Evolutionary conservation across 345 rosid species (phyloP).

Genomic region (Noccaea bulbosa): DNA sequence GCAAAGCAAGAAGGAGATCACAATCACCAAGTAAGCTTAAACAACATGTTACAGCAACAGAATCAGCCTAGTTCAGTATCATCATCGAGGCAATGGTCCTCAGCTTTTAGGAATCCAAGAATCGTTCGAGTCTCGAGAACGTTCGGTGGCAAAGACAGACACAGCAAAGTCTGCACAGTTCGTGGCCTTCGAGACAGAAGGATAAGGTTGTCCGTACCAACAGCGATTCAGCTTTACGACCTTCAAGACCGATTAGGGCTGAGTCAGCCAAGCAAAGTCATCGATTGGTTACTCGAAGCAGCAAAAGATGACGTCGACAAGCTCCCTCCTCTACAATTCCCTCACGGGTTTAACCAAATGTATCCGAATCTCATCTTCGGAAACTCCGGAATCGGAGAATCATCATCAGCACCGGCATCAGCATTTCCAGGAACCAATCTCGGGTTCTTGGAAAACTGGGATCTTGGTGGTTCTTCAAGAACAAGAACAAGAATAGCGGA

Average conservation of each 20-base stretch:
- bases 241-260: constrained; percentile 89
- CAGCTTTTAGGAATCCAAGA: constrained; percentile 89
- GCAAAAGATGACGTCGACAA: constrained; percentile 76
- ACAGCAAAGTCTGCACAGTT: constrained; percentile 91
- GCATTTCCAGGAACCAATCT: constrained; percentile 41
- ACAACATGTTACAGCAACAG: constrained; percentile 39
- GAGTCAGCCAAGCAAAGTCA: constrained; percentile 89
- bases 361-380: constrained; percentile 56
- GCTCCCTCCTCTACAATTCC: constrained; percentile 86
- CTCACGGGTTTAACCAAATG: constrained; percentile 71
- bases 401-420: constrained; percentile 37
- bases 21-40: constrained; percentile 35
- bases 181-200: constrained; percentile 89
- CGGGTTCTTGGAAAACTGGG: constrained; percentile 51
- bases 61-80: constrained; percentile 39
- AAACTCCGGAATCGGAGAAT: constrained; percentile 35
- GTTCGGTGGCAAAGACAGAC: constrained; percentile 97
- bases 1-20: constrained; percentile 65
- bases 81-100: constrained; percentile 72
- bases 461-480: constrained; percentile 53
- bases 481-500: constrained; percentile 45
- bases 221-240: constrained; percentile 89
- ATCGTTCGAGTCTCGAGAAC: constrained; percentile 85
- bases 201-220: constrained; percentile 90
- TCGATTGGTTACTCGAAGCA: constrained; percentile 90